Base-by-base conservation (phyloP, 2,329 filamentous ascomycete genomes). In the Capronia epimyces region DNA sequence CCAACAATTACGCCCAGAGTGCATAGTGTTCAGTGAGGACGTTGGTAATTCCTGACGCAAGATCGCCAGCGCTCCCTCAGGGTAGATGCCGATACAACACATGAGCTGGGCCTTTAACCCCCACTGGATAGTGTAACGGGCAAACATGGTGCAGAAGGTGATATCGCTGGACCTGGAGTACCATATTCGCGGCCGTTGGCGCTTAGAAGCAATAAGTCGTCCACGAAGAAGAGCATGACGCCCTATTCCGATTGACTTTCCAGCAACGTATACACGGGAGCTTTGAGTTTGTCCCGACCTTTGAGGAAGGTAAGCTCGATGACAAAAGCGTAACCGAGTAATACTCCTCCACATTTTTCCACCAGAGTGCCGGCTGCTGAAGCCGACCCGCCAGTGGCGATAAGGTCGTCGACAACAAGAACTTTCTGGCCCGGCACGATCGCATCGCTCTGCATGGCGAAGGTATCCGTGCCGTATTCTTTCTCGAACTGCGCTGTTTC, bases 391-490 rank as follows among this genome's bases (percentile, higher is more conserved):
- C 91, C 91, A 59, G 93, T 98, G 50, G 93, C 93, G 74, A 98
- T 97, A 66, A 98, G 95, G 69, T 98, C 93, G 70, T 98, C 93
- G 25, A 98, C 89, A 60, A 98, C 80, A 56, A 98, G 75, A 51
- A 95, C 91, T 69, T 85, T 90, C 74, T 95, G 88, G 29, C 90
- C 90, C 45, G 81, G 78, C 73, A 86, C 84, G 64, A 98, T 84
- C 39, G 85, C 84, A 69, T 86, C 89, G 60, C 80, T 75, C 76
- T 98, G 93, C 76, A 98, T 94, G 78, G 97, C 88, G 75, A 98
- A 97, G 67, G 84, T 84, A 69, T 98, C 93, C 71, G 83, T 79
- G 58, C 93, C 93, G 66, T 98, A 98, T 72, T 98, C 93, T 79
- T 98, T 98, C 71, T 89, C 76, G 70, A 89, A 98, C 62, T 79